Evolutionary conservation across 2,329 filamentous ascomycete genomes (phyloP), one percentile per base, ranked within the genome.

Genomic region (Colletotrichum tofieldiae): DNA sequence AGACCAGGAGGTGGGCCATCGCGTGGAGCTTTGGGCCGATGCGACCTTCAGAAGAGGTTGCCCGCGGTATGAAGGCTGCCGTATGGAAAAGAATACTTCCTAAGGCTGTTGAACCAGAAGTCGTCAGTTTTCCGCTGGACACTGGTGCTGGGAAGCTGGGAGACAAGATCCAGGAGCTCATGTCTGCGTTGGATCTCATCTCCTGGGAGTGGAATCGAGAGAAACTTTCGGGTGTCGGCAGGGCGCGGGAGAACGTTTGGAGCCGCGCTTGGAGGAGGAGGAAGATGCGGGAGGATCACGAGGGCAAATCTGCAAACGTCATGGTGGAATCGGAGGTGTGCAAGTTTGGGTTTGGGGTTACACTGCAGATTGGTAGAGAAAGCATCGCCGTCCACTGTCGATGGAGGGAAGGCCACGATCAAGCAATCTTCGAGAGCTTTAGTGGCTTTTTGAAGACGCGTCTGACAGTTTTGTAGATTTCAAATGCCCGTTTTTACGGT

Each of bases 1-100:
- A 91, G 79, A 98, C 96, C 39, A 90, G 92, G 64, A 86, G 96
- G 23, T 98, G 96, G 95, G 94, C 92, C 1, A 83, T 98, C 3
- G 96, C 89, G 0, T 99, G 96, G 96, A 97, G 93, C 77, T 98
- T 94, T 82, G 83, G 85, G 2, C 85, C 89, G 63, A 84, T 89
- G 78, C 86, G 95, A 56, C 94, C 95, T 2, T 80, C 84, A 5
- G 80, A 85, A 68, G 76, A 79, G 52, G 81, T 86, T 51, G 84
- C 86, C 29, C 78, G 88, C 56, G 86, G 85, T 0, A 80, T 86
- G 63, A 83, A 82, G 64, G 81, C 83, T 3, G 77, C 80, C 0
- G 55, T 77, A 3, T 81, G 83, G 55, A 87, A 81, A 72, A 84
- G 79, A 41, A 70, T 88, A 0, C 77, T 89, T 20, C 89, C 88